Percentiles rank a stretch among this genome's conserved stretches.
Evolutionary conservation across 441 rosid genomes (phyloP).

Genomic region (Metrosideros polymorpha): DNA sequence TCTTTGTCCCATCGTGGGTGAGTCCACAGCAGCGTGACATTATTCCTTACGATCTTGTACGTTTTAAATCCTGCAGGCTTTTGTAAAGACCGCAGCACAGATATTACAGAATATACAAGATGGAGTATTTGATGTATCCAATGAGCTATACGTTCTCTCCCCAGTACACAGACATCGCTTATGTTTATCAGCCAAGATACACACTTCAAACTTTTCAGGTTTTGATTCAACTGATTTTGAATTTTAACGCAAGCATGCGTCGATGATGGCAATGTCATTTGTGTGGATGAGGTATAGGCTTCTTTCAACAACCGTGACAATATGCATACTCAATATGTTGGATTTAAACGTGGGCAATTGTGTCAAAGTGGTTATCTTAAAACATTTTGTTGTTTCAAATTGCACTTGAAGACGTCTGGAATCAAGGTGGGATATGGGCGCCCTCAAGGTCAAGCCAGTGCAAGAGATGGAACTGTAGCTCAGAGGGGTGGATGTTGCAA

Average conservation of each 20-base stretch:
- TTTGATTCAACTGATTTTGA: background rate
- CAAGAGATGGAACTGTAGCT: slow-evolving; percentile 51
- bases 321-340: background rate
- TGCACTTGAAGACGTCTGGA: slow-evolving; percentile 44
- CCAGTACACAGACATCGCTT: background rate
- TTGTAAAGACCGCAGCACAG: slow-evolving; percentile 41
- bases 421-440: slow-evolving; percentile 68
- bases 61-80: slow-evolving; percentile 21
- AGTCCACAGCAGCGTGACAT: background rate
- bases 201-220: no score
- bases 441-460: slow-evolving; percentile 48
- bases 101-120: slow-evolving; percentile 47
- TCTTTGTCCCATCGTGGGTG: background rate
- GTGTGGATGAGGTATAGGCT: background rate
- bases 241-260: background rate
- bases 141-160: slow-evolving; percentile 22
- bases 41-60: background rate
- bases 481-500: slow-evolving; percentile 58
- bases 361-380: background rate
- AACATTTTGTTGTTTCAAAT: background rate
- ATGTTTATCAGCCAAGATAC: background rate
- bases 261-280: background rate
- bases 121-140: slow-evolving; percentile 39
- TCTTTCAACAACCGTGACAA: background rate
- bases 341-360: background rate